Evolutionary conservation across 1,284 basidiomycete species (phyloP), one percentile per base, ranked within the genome.

Genomic region (Sporisorium scitamineum): DNA sequence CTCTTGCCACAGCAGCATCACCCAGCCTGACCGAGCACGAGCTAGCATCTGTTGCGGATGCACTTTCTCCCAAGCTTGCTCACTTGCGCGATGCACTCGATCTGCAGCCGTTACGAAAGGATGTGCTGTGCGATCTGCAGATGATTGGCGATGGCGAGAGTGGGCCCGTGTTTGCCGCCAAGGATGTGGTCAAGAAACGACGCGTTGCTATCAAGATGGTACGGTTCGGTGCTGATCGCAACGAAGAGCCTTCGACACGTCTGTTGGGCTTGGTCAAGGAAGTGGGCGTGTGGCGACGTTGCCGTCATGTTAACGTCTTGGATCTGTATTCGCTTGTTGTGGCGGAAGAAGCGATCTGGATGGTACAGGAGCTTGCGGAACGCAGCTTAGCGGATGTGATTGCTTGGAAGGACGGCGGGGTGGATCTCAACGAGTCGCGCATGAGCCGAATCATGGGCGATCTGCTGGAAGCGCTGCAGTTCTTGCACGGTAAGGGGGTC

Each of bases 121-220:
- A 66, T 14, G 56, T 52, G 51, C 64, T 70, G 16, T 31, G 41
- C 29, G 60, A 73, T 41, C 53, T 81, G 45, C 55, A 76, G 42
- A 73, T 80, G 62, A 79, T 81, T 22, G 80, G 78, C 14, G 79
- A 80, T 5, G 80, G 80, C 42, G 80, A 81, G 42, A 77, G 74
- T 24, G 80, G 80, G 2, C 71, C 80, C 5, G 80, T 81, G 29
- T 76, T 71, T 45, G 59, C 76, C 2, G 76, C 76, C 5, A 62
- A 53, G 22, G 64, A 72, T 20, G 64, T 61, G 26, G 27, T 63
- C 47, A 62, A 64, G 53, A 62, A 61, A 20, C 61, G 61, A n/a
- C 39, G 59, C n/a, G 72, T 80, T 7, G 78, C 80, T 3, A 61
- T 81, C 66, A 81, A 81, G 54, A 54, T 79, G 54, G 63, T 81